Conservation (phyloP, 2,329 filamentous ascomycete genomes). For the Xylaria sp. region DNA sequence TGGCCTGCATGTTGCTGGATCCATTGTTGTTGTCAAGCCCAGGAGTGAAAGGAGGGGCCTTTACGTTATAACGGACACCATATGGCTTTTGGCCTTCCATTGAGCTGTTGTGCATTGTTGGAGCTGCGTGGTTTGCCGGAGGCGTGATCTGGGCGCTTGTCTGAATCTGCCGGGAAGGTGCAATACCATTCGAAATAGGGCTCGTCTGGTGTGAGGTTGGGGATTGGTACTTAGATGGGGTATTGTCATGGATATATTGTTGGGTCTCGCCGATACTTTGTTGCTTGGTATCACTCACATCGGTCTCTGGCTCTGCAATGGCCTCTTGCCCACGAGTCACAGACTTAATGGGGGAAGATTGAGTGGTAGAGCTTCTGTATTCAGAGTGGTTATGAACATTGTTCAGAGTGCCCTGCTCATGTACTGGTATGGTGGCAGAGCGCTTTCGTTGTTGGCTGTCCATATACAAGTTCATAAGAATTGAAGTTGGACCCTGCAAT, state of each 20-base stretch:
- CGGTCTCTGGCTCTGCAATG: background rate
- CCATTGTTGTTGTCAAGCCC: background rate
- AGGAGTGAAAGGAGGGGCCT: conserved; percentile 3
- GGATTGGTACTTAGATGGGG: background rate
- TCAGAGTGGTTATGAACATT: background rate
- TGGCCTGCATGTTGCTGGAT: background rate
- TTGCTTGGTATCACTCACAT: background rate
- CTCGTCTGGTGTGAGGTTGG: background rate
- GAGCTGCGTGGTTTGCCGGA: background rate
- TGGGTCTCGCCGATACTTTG: background rate
- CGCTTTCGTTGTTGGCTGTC: conserved; percentile 5
- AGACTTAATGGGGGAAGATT: conserved; percentile 12
- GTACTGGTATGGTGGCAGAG: background rate
- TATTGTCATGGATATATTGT: background rate
- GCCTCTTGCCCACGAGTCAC: background rate
- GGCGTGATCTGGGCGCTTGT: background rate
- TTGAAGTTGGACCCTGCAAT: background rate
- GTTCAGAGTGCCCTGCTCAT: background rate
- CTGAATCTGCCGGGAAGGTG: background rate
- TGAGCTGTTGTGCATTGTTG: background rate
- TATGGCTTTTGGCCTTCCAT: background rate
- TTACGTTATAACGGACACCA: background rate
- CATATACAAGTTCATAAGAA: background rate
- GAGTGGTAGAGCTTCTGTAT: conserved; percentile 1
- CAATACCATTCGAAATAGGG: background rate